phyloP scores from a whole-genome alignment of 768 basidiomycete species.

The Lactarius tabidus region DNA sequence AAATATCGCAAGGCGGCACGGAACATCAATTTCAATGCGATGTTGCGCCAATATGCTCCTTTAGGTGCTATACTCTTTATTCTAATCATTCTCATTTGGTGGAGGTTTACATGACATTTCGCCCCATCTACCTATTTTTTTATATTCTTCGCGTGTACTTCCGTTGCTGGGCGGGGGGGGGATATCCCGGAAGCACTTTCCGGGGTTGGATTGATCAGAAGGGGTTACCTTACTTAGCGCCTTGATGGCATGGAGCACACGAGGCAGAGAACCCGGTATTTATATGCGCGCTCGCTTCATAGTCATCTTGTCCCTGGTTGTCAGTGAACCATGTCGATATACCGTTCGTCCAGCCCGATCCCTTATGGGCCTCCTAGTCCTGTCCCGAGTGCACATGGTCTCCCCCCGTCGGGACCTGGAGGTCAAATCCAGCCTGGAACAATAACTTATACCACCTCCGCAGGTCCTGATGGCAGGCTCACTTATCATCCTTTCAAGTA shows the following conservation, averaged over 20 bases:
- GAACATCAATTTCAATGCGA: slow-evolving; percentile 90
- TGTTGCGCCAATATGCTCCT: slow-evolving; percentile 95
- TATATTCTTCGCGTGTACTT: slow-evolving; percentile 14
- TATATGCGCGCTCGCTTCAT: slow-evolving; percentile 5
- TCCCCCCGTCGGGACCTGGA: slow-evolving; percentile 27
- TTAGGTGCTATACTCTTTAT: slow-evolving; percentile 78
- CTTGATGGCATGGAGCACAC: slow-evolving; percentile 4
- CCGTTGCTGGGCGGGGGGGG: slow-evolving; percentile 1
- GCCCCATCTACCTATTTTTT: slow-evolving; percentile 4
- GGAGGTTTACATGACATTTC: slow-evolving; percentile 58
- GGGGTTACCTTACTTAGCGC: slow-evolving; percentile 14
- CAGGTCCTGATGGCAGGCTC: slow-evolving; percentile 54
- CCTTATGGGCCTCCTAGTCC: slow-evolving; percentile 24
- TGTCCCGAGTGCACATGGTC: slow-evolving; percentile 6
- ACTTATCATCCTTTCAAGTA: slow-evolving; percentile 75
- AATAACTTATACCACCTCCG: slow-evolving; percentile 68
- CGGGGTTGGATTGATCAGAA: slow-evolving; percentile 14
- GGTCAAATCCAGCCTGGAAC: slow-evolving; percentile 60
- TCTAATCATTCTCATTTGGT: slow-evolving; percentile 71
- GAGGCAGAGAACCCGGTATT: slow-evolving; percentile 17
- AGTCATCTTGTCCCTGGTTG: slow-evolving; percentile 2
- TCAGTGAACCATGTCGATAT: slow-evolving; percentile 23
- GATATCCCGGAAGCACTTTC: slow-evolving; percentile 5
- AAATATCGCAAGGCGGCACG: slow-evolving; percentile 95
- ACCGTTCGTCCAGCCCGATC: slow-evolving; percentile 18